Evolutionary conservation across 1,284 basidiomycete genomes (phyloP).

Genomic region (Peniophora sp.): DNA sequence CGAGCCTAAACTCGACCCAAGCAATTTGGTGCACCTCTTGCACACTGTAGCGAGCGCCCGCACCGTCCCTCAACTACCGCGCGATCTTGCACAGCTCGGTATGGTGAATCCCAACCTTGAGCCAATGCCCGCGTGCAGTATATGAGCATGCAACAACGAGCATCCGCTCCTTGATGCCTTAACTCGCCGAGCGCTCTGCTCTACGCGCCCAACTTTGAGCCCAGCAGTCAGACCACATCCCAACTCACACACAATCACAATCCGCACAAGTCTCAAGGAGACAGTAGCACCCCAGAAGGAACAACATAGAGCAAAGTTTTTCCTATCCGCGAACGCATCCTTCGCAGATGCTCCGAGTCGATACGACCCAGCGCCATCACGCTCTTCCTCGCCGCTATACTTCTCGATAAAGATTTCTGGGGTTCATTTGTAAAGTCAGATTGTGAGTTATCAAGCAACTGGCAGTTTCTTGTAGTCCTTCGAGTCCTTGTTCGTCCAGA

Average conservation of each 20-base stretch:
- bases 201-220: no score
- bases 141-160: no score
- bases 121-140: no score
- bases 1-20: no score
- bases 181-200: no score
- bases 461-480: conserved; percentile 74
- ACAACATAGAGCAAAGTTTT: conserved; percentile 75
- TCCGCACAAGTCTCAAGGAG: conserved; percentile 86
- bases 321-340: conserved; percentile 66
- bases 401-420: conserved; percentile 75
- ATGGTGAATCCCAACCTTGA: no score
- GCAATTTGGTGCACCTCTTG: no score
- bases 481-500: conserved; percentile 70
- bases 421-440: conserved; percentile 61
- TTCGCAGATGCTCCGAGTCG: conserved; percentile 82
- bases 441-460: conserved; percentile 70
- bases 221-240: conserved; percentile 46
- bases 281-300: conserved; percentile 81
- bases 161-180: no score
- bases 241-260: conserved; percentile 69
- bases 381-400: conserved; percentile 78
- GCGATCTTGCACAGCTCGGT: no score
- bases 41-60: no score
- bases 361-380: conserved; percentile 84
- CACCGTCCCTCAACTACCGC: no score